These are phyloP conservation scores for Penicilliopsis zonata DNA, from an alignment of 495 filamentous ascomycete genomes.

Conservation along the genomic window DNA sequence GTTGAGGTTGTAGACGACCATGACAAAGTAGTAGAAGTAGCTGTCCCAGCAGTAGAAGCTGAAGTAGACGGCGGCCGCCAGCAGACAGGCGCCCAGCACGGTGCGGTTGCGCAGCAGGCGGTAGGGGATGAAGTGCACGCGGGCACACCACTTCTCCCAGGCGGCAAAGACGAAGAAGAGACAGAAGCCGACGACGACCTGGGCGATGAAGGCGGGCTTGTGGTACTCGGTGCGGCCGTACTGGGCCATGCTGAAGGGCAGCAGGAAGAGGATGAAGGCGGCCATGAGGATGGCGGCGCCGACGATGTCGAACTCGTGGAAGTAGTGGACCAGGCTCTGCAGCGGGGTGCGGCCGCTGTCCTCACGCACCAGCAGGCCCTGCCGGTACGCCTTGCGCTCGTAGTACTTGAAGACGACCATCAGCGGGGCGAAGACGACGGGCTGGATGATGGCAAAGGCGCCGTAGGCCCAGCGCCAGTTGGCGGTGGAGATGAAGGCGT, in stretches of 20 bases:
- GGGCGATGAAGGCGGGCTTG: constrained; percentile 40
- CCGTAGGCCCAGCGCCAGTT: constrained; percentile 55
- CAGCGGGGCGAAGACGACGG: constrained; percentile 42
- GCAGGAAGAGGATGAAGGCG: constrained; percentile 49
- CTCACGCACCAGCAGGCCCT: constrained; percentile 22
- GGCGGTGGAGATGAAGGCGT: constrained; percentile 34
- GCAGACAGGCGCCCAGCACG: constrained; percentile 48
- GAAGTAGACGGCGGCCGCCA: constrained; percentile 44
- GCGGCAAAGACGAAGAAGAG: constrained; percentile 45
- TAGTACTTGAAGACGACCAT: constrained; percentile 42
- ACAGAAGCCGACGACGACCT: constrained; percentile 44
- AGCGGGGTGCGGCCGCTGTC: constrained; percentile 32
- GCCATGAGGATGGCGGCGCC: constrained; percentile 45
- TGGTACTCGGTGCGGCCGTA: constrained; percentile 34
- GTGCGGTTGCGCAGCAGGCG: constrained; percentile 51
- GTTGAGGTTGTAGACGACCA: constrained; percentile 55
- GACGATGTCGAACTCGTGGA: constrained; percentile 48
- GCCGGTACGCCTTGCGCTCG: constrained; percentile 43
- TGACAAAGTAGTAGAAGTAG: constrained; percentile 55
- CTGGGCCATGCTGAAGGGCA: constrained; percentile 45
- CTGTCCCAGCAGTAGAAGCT: constrained; percentile 57
- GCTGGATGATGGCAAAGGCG: constrained; percentile 46
- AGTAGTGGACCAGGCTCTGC: constrained; percentile 40
- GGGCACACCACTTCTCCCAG: constrained; percentile 46
- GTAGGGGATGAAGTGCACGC: constrained; percentile 47